phyloP scores from a whole-genome alignment of 2,329 filamentous ascomycete species.

The Aaosphaeria pasadenensis region DNA sequence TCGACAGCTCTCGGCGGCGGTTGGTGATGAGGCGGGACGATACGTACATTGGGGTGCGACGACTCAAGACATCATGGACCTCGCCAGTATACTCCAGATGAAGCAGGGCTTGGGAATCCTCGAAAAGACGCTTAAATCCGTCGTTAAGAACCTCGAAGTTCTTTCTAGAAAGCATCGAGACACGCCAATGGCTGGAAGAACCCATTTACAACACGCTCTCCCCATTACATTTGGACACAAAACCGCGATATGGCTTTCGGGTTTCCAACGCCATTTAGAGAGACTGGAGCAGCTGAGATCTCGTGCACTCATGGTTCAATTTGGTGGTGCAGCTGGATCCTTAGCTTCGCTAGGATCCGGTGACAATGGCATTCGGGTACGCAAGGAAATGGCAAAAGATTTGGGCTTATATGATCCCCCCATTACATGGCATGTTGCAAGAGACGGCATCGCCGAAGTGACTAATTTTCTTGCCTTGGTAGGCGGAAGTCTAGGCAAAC shows the following conservation, averaged over 20 bases:
- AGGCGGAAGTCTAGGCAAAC: conserved; percentile 54
- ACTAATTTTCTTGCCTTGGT: conserved; percentile 53
- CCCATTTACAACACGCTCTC: conserved; percentile 57
- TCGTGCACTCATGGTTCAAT: conserved; percentile 52
- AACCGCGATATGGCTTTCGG: conserved; percentile 54
- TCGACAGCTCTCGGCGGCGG: conserved; percentile 43
- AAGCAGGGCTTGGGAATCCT: conserved; percentile 50
- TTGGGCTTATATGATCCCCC: conserved; percentile 48
- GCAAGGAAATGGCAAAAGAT: conserved; percentile 49
- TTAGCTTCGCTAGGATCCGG: conserved; percentile 51
- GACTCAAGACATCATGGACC: conserved; percentile 60
- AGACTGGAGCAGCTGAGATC: conserved; percentile 47
- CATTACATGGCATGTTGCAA: conserved; percentile 58
- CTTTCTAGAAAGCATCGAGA: conserved; percentile 49
- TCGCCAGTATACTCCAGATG: conserved; percentile 54
- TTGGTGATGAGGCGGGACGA: conserved; percentile 35
- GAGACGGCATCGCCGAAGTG: conserved; percentile 54
- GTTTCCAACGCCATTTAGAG: conserved; percentile 48
- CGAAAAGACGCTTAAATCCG: conserved; percentile 42
- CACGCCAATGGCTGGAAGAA: conserved; percentile 57
- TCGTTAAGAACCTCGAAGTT: conserved; percentile 42
- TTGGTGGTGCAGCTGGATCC: conserved; percentile 56
- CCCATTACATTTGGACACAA: conserved; percentile 59
- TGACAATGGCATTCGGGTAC: conserved; percentile 48
- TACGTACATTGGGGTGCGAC: conserved; percentile 60